Percentiles rank a stretch among this genome's conserved stretches.
These are phyloP conservation scores for Phylloporus arenicola DNA, from an alignment of 768 basidiomycete genomes.

Conservation along the genomic window DNA sequence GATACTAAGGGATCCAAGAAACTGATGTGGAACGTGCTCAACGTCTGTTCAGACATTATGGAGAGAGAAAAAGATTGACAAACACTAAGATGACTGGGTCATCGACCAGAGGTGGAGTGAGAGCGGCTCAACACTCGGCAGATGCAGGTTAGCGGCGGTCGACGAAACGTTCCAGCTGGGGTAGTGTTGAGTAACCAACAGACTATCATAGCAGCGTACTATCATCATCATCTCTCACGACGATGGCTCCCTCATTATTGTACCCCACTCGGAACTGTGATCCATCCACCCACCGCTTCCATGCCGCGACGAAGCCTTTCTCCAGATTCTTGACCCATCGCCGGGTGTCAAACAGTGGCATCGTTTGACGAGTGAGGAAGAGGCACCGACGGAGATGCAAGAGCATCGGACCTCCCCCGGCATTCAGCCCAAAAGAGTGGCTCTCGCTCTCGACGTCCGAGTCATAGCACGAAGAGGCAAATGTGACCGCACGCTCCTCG, in stretches of 20 bases:
- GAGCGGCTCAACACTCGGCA: too few species aligned
- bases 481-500: slow-evolving; percentile 40
- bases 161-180: too few species aligned
- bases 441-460: slow-evolving; percentile 1
- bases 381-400: slow-evolving; percentile 37
- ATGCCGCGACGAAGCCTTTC: slow-evolving; percentile 38
- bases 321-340: slow-evolving; percentile 46
- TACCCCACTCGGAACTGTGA: slow-evolving; percentile 28
- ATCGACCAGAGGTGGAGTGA: too few species aligned
- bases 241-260: slow-evolving; percentile 30
- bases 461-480: slow-evolving; percentile 31
- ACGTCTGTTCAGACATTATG: too few species aligned
- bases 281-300: slow-evolving; percentile 46
- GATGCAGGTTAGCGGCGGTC: too few species aligned
- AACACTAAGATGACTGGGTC: too few species aligned
- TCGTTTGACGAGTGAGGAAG: slow-evolving; percentile 36
- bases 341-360: slow-evolving; percentile 45
- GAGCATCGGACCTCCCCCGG: slow-evolving; percentile 29
- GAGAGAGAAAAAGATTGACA: too few species aligned
- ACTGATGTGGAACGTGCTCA: too few species aligned
- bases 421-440: not conserved
- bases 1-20: not conserved
- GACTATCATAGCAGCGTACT: too few species aligned
- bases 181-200: too few species aligned
- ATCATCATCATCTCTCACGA: slow-evolving; percentile 28